phyloP scores from a whole-genome alignment of 169 alveolate genomes.

The Theileria equi region DNA sequence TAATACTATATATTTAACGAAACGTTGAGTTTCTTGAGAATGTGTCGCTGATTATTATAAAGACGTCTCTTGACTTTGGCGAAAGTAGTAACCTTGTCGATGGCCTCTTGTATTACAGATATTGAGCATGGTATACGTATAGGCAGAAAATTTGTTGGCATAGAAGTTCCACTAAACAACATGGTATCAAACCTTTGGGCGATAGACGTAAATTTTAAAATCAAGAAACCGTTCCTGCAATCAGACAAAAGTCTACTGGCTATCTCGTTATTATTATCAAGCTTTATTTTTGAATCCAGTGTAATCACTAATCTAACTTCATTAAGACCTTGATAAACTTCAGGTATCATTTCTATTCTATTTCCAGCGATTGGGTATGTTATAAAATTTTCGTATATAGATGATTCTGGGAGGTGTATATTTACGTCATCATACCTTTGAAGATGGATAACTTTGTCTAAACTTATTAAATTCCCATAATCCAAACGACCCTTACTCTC shows the following conservation, averaged over 20 bases:
- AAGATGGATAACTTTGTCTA: constrained; percentile 10
- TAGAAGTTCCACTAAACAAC: constrained; percentile 47
- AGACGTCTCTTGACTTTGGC: constrained; percentile 4
- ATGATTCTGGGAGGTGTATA: constrained; percentile 21
- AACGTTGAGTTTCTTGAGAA: constrained; percentile 36
- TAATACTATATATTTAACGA: constrained; percentile 4
- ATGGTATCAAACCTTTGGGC: constrained; percentile 60
- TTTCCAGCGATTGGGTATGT: constrained; percentile 20
- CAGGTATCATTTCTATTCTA: constrained; percentile 30
- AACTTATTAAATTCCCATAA: constrained; percentile 31
- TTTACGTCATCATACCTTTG: background rate
- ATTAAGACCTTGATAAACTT: constrained; percentile 23
- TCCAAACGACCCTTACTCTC: background rate
- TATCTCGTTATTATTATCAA: constrained; percentile 1
- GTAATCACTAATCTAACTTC: constrained; percentile 28
- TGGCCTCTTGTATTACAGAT: background rate
- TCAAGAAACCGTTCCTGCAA: constrained; percentile 15
- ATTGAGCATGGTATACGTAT: constrained; percentile 30
- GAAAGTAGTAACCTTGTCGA: background rate
- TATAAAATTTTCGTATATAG: constrained; percentile 21
- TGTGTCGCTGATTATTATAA: constrained; percentile 12
- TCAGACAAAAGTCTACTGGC: constrained; percentile 5
- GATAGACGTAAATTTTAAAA: constrained; percentile 15
- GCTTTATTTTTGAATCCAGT: background rate
- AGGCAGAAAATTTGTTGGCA: constrained; percentile 39